Base-by-base conservation (phyloP, 2,329 filamentous ascomycete genomes). In the Phaeosphaeriaceae sp. region DNA sequence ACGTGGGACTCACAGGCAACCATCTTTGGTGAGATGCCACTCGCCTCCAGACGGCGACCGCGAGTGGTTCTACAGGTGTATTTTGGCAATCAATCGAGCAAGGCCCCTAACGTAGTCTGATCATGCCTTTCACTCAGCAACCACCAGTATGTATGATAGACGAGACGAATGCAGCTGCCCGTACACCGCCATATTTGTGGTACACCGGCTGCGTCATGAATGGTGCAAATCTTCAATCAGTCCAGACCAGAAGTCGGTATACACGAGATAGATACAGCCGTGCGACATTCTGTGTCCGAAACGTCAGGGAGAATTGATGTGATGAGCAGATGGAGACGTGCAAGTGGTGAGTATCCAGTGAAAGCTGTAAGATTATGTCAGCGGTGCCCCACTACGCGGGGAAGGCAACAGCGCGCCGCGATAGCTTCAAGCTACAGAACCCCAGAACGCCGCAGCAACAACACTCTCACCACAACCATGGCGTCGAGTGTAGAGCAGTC, bases 401-500 rank as follows among this genome's bases (percentile, higher is more conserved):
- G 61, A 61, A 65, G 63, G 59, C 63, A 66, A 52, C 59, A 64
- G 58, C 57, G 51, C 17, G 44, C 50, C 25, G 25, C 56, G 59
- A 46, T 51, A 62, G 57, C 61, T 61, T 52, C 57, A 44, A 61
- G 57, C 59, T 62, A 53, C 51, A 25, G 56, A 51, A 46, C 55
- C 55, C 54, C 57, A 58, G 53, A 55, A 61, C 61, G 60, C 56
- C 20, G 21, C 53, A 47, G 56, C 56, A 58, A 57, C 57, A 21
- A 51, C 53, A 60, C 57, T 48, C 36, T 25, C 50, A 52, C 56
- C 56, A 53, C 63, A 56, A 62, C 51, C 59, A 78, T 77, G 75
- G 70, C 72, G 41, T 61, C 63, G 1, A 74, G 63, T 58, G 54
- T 71, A 46, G 76, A 77, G 63, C 70, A 78, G 41, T 76, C 75